Conservation (phyloP, 148 eudicot genomes). For the Fagopyrum esculentum region DNA sequence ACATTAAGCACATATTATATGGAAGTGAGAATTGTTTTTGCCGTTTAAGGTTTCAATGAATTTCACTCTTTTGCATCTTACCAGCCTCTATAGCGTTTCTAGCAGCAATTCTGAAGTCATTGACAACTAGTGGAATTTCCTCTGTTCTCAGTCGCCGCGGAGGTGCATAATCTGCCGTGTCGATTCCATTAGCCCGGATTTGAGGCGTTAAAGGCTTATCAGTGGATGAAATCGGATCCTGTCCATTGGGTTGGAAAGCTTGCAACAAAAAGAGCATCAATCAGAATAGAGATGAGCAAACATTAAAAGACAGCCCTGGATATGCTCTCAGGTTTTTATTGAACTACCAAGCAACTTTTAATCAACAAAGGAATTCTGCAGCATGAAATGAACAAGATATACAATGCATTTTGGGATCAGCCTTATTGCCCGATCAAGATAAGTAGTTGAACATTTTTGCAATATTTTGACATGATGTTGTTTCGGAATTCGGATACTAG, state of each 20-base stretch:
- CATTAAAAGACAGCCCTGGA: too few species aligned
- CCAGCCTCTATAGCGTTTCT: slow-evolving; percentile 51
- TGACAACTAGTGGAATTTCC: slow-evolving; percentile 32
- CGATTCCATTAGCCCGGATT: slow-evolving; percentile 25
- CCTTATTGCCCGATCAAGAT: too few species aligned
- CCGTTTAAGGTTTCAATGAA: not conserved
- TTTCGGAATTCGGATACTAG: too few species aligned
- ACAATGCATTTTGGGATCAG: too few species aligned
- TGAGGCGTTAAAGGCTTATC: slow-evolving; percentile 38
- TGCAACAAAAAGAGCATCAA: not conserved
- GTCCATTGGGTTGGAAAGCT: slow-evolving; percentile 44
- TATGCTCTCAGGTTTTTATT: too few species aligned
- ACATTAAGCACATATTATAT: not conserved
- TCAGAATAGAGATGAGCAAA: not conserved
- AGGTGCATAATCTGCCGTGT: slow-evolving; percentile 23
- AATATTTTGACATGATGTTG: too few species aligned
- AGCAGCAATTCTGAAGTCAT: slow-evolving; percentile 44
- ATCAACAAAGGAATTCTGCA: not conserved
- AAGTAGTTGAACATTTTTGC: too few species aligned
- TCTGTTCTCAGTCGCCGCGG: slow-evolving; percentile 35
- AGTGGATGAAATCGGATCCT: slow-evolving; percentile 37
- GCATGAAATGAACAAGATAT: too few species aligned
- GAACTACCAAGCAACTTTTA: not conserved
- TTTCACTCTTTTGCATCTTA: slow-evolving; percentile 11
- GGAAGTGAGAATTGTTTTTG: not conserved